These are phyloP conservation scores for Malus sieversii DNA, from an alignment of 306 rosid genomes.

Conservation along the genomic window DNA sequence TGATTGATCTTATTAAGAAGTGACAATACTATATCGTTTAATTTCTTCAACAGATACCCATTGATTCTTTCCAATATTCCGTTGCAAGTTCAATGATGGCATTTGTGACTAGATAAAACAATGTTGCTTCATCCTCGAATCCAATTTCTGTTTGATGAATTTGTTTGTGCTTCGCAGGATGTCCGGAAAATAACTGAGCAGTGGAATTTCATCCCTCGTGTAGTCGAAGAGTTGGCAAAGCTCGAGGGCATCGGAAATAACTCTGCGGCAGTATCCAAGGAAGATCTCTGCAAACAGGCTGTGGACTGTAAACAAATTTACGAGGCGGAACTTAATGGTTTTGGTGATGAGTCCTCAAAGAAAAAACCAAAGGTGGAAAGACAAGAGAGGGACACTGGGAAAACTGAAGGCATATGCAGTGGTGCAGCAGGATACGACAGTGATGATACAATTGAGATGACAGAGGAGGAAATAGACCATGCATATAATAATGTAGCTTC, in stretches of 20 bases:
- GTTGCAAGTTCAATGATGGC: too few species aligned
- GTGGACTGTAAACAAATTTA: constrained; percentile 57
- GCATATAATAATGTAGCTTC: constrained; percentile 52
- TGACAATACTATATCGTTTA: neutral
- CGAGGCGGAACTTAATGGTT: constrained; percentile 46
- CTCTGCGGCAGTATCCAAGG: constrained; percentile 36
- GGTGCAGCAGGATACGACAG: constrained; percentile 51
- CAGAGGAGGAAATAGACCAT: constrained; percentile 72
- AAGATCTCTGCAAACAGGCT: constrained; percentile 54
- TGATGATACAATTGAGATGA: constrained; percentile 86
- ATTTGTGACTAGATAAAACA: too few species aligned
- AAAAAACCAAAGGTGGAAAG: constrained; percentile 22
- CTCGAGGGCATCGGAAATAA: constrained; percentile 28
- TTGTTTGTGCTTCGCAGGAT: constrained; percentile 38
- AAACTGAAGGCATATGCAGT: constrained; percentile 15
- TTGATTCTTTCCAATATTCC: too few species aligned
- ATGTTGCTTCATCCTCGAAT: too few species aligned
- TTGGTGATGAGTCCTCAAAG: constrained; percentile 22
- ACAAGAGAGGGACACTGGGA: constrained; percentile 16
- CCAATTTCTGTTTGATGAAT: neutral
- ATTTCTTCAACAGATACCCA: too few species aligned
- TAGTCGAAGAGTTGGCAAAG: constrained; percentile 71
- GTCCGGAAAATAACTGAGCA: constrained; percentile 48
- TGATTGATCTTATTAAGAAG: neutral
- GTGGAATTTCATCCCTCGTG: constrained; percentile 71